A percentile compares a stretch with the other conserved stretches of the same genome.
Evolutionary conservation across 768 basidiomycete genomes (phyloP).

Genomic region (Scleroderma citrinum): DNA sequence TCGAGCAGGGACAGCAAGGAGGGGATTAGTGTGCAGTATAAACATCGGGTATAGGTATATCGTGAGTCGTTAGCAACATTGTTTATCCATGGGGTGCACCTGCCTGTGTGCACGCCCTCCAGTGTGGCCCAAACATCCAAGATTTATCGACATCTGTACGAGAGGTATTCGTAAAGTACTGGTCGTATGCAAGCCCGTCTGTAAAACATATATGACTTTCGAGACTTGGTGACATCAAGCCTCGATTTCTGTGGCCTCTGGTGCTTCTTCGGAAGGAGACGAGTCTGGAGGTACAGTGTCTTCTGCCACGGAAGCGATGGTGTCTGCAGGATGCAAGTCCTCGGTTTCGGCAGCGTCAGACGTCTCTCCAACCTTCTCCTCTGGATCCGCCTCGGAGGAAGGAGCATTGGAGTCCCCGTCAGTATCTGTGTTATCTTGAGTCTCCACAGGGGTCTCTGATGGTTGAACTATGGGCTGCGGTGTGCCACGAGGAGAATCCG

Average conservation of each 20-base stretch:
- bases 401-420: slow-evolving; percentile 21
- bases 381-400: slow-evolving; percentile 8
- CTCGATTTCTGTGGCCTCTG: slow-evolving; percentile 15
- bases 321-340: neutral
- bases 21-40: slow-evolving; percentile 14
- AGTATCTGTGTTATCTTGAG: slow-evolving; percentile 7
- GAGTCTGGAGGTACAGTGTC: slow-evolving; percentile 6
- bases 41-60: slow-evolving; percentile 8
- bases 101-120: slow-evolving; percentile 3
- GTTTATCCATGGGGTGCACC: slow-evolving; percentile 2
- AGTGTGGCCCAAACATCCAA: neutral
- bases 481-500: slow-evolving; percentile 31
- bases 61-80: neutral
- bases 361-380: neutral
- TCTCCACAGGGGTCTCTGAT: neutral
- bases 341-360: slow-evolving; percentile 2
- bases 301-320: neutral
- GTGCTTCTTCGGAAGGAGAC: neutral
- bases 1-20: neutral
- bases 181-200: neutral
- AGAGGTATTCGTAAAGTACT: neutral
- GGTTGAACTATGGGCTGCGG: slow-evolving; percentile 9
- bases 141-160: neutral
- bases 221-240: slow-evolving; percentile 11
- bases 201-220: slow-evolving; percentile 32